phyloP scores from a whole-genome alignment of 441 rosid species.

The Erodium moschatum region DNA sequence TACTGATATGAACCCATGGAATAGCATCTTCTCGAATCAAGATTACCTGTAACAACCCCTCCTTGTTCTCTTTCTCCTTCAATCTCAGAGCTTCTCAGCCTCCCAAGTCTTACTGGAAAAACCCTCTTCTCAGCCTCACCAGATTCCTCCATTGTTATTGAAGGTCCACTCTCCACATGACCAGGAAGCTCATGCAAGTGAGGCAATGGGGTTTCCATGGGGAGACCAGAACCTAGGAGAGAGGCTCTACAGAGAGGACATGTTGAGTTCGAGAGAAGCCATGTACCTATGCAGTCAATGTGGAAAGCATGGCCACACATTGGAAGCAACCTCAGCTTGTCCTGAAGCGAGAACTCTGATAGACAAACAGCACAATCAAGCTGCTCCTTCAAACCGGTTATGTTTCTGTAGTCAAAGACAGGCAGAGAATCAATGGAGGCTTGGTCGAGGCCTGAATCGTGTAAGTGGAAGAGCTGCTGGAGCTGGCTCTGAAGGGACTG shows the following conservation, averaged over 20 bases:
- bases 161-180: not conserved
- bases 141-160: constrained; percentile 23
- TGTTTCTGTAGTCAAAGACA: constrained; percentile 5
- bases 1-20: constrained; percentile 68
- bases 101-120: constrained; percentile 51
- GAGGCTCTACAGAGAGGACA: constrained; percentile 14
- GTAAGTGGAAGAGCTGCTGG: constrained; percentile 51
- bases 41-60: constrained; percentile 19
- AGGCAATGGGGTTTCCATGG: constrained; percentile 24
- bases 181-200: constrained; percentile 17
- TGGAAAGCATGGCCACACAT: constrained; percentile 18
- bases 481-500: constrained; percentile 54
- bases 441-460: constrained; percentile 12
- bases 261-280: constrained; percentile 15
- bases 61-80: constrained; percentile 15
- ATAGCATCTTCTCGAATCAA: constrained; percentile 51
- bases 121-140: constrained; percentile 28
- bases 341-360: constrained; percentile 1
- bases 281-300: constrained; percentile 11
- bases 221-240: constrained; percentile 24
- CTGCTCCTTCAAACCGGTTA: not conserved
- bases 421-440: constrained; percentile 2
- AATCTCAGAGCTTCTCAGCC: constrained; percentile 32
- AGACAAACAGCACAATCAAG: constrained; percentile 19
- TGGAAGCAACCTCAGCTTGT: constrained; percentile 16